phyloP scores from a whole-genome alignment of 139 green algal genomes.

The Coccomyxa sp. region DNA sequence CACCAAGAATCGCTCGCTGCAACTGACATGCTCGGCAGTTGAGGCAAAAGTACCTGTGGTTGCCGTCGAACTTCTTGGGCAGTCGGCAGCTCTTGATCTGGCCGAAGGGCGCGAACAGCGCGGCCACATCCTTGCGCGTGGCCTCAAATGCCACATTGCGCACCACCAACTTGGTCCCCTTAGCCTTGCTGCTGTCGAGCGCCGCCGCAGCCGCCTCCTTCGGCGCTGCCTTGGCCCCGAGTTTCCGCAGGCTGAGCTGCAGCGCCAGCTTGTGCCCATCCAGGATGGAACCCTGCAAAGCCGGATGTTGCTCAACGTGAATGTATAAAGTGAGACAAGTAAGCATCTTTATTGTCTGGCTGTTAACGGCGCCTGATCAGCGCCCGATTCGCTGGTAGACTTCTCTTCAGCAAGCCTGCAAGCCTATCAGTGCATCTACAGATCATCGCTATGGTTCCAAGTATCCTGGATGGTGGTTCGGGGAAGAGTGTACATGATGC shows the following conservation, averaged over 20 bases:
- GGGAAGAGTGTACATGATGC: too few species aligned
- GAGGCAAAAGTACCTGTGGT: conserved; percentile 51
- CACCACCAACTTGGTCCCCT: conserved; percentile 71
- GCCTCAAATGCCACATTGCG: conserved; percentile 98
- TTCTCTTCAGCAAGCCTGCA: too few species aligned
- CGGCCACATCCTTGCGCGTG: conserved; percentile 84
- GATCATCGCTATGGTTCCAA: too few species aligned
- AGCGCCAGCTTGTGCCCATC: conserved; percentile 89
- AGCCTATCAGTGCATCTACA: too few species aligned
- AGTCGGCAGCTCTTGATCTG: conserved; percentile 89
- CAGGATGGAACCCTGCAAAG: conserved; percentile 64
- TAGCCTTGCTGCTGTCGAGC: conserved; percentile 7
- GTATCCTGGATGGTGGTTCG: too few species aligned
- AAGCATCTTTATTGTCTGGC: too few species aligned
- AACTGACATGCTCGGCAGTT: too few species aligned
- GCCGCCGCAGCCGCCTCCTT: conserved; percentile 4
- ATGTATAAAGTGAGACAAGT: too few species aligned
- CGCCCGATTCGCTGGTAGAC: too few species aligned
- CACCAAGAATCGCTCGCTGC: too few species aligned
- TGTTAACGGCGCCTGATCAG: too few species aligned
- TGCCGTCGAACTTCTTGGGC: conserved; percentile 97
- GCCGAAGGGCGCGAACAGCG: conserved; percentile 90
- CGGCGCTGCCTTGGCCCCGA: not conserved
- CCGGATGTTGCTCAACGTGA: not conserved
- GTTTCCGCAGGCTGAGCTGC: conserved; percentile 52